Evolutionary conservation across 2,329 filamentous ascomycete species (phyloP).

Genomic region (Paecilomyces formosus): DNA sequence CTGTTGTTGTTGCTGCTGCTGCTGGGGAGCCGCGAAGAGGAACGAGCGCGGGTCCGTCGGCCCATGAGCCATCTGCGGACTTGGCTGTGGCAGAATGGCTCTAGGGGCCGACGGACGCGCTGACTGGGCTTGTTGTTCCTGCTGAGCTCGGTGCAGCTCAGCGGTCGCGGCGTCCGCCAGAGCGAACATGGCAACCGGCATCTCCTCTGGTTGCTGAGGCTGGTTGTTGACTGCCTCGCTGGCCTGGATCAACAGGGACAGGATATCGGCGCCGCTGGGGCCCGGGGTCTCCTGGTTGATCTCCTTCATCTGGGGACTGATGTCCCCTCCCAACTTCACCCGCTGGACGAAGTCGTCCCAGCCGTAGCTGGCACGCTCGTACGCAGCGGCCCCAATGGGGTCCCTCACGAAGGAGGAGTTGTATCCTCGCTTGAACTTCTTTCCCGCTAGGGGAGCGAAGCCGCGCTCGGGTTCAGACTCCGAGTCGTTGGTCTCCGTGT

Average conservation of each 20-base stretch:
- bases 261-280: constrained; percentile 14
- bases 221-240: constrained; percentile 14
- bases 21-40: constrained; percentile 17
- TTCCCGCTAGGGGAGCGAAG: constrained; percentile 13
- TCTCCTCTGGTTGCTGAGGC: constrained; percentile 1
- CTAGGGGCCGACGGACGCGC: constrained; percentile 27
- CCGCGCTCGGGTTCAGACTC: constrained; percentile 21
- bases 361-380: constrained; percentile 25
- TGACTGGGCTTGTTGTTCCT: constrained; percentile 1
- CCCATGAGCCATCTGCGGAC: constrained; percentile 13
- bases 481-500: constrained; percentile 29
- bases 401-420: constrained; percentile 26
- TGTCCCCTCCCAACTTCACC: constrained; percentile 28
- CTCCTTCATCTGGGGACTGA: constrained; percentile 32
- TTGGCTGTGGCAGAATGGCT: constrained; percentile 22
- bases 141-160: not conserved
- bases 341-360: constrained; percentile 36
- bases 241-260: constrained; percentile 22
- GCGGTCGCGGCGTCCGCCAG: constrained; percentile 23
- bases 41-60: constrained; percentile 26
- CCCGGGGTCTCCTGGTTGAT: constrained; percentile 22
- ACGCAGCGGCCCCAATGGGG: constrained; percentile 25
- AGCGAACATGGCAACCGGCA: constrained; percentile 18
- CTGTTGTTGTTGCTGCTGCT: constrained; percentile 23
- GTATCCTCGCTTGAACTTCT: constrained; percentile 25